Evolutionary conservation across 768 basidiomycete genomes (phyloP).

Genomic region (Rhodosporidiobolus sp.): DNA sequence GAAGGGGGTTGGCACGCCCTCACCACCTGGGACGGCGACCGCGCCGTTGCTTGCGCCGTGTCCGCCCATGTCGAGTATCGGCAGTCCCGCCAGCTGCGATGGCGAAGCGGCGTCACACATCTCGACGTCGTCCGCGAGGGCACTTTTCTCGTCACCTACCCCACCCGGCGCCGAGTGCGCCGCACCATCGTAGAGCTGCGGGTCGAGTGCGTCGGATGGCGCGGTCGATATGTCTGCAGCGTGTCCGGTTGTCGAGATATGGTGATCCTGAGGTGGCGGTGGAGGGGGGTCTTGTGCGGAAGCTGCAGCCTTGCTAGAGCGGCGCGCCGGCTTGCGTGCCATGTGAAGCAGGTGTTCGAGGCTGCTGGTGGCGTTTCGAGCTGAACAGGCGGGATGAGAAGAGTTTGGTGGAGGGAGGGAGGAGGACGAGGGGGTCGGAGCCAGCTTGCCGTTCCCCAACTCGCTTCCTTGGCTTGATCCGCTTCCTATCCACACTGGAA

Average conservation of each 20-base stretch:
- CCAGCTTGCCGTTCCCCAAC: too few species aligned
- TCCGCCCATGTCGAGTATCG: not conserved
- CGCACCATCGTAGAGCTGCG: not conserved
- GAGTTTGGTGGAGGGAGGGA: too few species aligned
- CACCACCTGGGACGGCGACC: not conserved
- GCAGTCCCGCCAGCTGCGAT: not conserved
- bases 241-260: slow-evolving; percentile 4
- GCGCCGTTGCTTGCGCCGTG: not conserved
- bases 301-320: too few species aligned
- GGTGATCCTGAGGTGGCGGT: not conserved
- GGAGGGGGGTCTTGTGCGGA: not conserved
- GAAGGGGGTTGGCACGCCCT: not conserved
- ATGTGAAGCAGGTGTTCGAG: too few species aligned
- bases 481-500: too few species aligned
- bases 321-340: too few species aligned
- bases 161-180: not conserved
- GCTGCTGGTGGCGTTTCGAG: too few species aligned
- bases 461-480: too few species aligned
- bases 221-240: slow-evolving; percentile 10
- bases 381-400: too few species aligned
- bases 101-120: not conserved
- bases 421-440: too few species aligned
- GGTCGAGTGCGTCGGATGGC: not conserved
- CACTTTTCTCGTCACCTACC: slow-evolving; percentile 5
- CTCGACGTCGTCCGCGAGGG: not conserved